Evolutionary conservation across 2,329 filamentous ascomycete species (phyloP).

Genomic region (Nothomitra cinnamomea): DNA sequence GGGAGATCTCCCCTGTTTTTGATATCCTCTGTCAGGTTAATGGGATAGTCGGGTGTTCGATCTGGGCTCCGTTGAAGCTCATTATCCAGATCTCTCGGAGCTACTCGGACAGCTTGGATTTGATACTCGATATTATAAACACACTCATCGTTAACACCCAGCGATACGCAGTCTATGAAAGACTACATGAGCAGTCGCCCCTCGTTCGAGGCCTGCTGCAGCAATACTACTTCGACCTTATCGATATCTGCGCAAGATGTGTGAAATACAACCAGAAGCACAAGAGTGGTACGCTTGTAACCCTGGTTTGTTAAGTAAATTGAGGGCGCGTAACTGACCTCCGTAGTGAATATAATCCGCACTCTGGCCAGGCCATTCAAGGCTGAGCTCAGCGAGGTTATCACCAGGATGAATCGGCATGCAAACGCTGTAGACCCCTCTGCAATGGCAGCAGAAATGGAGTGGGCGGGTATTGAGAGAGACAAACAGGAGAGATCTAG

Average conservation of each 20-base stretch:
- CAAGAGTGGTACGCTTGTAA: not conserved
- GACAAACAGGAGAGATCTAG: too few relatives aligned
- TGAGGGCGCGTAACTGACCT: not conserved
- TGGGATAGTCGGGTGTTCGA: not conserved
- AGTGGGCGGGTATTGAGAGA: not conserved
- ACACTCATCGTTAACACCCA: not conserved
- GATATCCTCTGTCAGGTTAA: not conserved
- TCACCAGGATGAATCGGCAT: not conserved
- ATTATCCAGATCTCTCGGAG: not conserved
- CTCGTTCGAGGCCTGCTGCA: not conserved
- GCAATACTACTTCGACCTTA: not conserved
- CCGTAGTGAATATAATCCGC: not conserved
- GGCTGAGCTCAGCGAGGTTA: not conserved
- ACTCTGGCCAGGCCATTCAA: not conserved
- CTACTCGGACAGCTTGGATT: not conserved
- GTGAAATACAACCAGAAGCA: not conserved
- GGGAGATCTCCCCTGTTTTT: not conserved
- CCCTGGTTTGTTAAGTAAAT: not conserved
- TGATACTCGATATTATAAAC: not conserved
- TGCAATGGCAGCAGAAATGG: not conserved
- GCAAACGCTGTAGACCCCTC: not conserved
- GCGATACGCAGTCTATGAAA: not conserved
- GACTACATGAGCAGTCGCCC: not conserved
- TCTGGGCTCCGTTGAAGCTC: not conserved
- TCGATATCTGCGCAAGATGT: not conserved